Base-by-base conservation (phyloP, 2,329 filamentous ascomycete genomes). In the Byssochlamys sp. region DNA sequence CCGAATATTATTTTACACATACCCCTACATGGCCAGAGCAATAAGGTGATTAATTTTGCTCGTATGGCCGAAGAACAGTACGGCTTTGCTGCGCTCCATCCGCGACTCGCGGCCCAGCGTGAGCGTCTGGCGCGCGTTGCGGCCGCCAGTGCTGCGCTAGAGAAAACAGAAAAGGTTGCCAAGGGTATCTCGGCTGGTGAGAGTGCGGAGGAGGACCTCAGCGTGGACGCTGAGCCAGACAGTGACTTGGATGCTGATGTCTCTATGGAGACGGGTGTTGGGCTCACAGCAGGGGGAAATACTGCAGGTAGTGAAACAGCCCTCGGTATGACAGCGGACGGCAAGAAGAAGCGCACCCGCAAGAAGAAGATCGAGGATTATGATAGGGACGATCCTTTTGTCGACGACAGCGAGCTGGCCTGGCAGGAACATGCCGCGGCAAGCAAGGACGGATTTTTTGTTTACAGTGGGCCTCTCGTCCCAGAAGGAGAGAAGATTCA, bases 371-470 rank as follows among this genome's bases (percentile, higher is more conserved):
- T 81, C 48, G 84, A 87, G 64, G 83, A 85, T 59, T 87, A 87
- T 65, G 83, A 86, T 66, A 83, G 84, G 58, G 83, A 85, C 55
- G 84, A 87, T 62, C 83, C 84, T 51, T 87, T 87, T 66, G 84
- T 87, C 57, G 94, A 99, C 67, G 94, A 99, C 69, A 95, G 91
- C 1, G 94, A 99, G 71, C 74, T 96, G 69, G 81, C 95, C 0
- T 97, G 92, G 92, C 90, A 97, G 73, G 90, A 95, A 68, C 89
- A 95, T 70, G 92, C 92, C 5, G 91, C 92, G 3, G 91, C 94
- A 52, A 92, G 90, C 63, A 90, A 92, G 65, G 94, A 97, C 70
- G 94, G 94, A 1, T 99, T 97, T 77, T 99, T 97, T 71, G 94
- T 99, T 1, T 99, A 96, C 74, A 95, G 90, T 60, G 94, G 94